phyloP scores from a whole-genome alignment of 179 eudicot species.

The Silene coronaria region DNA sequence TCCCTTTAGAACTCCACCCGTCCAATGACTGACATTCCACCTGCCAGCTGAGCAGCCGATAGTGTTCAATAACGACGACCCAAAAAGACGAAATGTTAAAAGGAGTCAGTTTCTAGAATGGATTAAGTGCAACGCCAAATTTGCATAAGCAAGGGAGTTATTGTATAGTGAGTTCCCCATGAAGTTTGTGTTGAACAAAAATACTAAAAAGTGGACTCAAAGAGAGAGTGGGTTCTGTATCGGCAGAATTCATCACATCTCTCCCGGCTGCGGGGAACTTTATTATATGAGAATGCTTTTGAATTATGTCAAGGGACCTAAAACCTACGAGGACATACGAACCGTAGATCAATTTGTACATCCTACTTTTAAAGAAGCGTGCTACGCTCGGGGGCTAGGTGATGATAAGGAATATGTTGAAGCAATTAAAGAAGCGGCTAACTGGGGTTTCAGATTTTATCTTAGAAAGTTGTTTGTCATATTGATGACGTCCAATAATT shows the following conservation, averaged over 20 bases:
- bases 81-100: background rate
- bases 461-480: background rate
- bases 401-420: slow-evolving; percentile 12
- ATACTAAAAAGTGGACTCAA: background rate
- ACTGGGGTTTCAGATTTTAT: background rate
- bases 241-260: background rate
- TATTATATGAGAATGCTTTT: background rate
- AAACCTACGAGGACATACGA: background rate
- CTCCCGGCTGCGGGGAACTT: background rate
- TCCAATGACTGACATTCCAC: background rate
- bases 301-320: slow-evolving; percentile 8
- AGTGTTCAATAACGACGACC: background rate
- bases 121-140: slow-evolving; percentile 14
- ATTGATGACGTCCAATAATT: background rate
- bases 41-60: background rate
- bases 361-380: background rate
- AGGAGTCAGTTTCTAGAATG: slow-evolving; percentile 8
- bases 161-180: slow-evolving; percentile 3
- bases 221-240: background rate
- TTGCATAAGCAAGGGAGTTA: background rate
- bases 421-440: background rate
- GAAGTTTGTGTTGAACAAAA: background rate
- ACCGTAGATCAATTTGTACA: background rate
- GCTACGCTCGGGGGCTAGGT: background rate
- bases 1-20: background rate